Percentiles rank a stretch among this genome's conserved stretches.
phyloP scores from a whole-genome alignment of 495 filamentous ascomycete genomes.

The Aspergillus ostianus region DNA sequence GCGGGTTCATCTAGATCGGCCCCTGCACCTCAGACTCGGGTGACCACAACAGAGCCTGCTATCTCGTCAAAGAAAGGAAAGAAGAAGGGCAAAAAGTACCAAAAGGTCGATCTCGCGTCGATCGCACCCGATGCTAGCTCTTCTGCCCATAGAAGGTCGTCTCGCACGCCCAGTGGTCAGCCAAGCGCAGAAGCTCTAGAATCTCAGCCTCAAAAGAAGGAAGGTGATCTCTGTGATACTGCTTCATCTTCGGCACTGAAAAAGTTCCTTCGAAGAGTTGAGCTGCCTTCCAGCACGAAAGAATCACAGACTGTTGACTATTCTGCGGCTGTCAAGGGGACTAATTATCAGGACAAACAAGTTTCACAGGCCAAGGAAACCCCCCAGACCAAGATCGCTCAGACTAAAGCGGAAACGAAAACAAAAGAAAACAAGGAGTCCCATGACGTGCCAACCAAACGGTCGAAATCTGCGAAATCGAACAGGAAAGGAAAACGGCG shows the following conservation, averaged over 20 bases:
- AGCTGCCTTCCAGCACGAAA: not conserved
- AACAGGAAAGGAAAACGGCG: conserved; percentile 5
- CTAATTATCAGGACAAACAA: not conserved
- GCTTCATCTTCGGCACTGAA: not conserved
- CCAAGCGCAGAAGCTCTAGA: conserved; percentile 4
- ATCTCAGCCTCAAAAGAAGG: not conserved
- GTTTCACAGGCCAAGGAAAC: not conserved
- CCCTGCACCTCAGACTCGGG: not conserved
- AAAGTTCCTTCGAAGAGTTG: not conserved
- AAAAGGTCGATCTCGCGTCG: not conserved
- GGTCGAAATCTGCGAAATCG: not conserved
- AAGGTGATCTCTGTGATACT: not conserved
- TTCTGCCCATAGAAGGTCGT: not conserved
- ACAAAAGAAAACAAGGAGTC: not conserved
- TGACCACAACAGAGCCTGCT: not conserved
- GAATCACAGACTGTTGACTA: not conserved
- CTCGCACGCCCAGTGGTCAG: not conserved
- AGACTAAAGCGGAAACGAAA: not conserved
- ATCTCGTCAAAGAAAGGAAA: not conserved
- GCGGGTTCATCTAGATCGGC: not conserved
- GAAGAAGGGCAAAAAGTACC: not conserved
- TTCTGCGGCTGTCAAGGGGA: not conserved
- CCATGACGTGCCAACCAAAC: not conserved
- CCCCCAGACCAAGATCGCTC: not conserved
- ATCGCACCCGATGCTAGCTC: not conserved